Percentiles rank a stretch among this genome's conserved stretches.
Conservation (phyloP, 768 basidiomycete species). For the Termitomyces sp. region DNA sequence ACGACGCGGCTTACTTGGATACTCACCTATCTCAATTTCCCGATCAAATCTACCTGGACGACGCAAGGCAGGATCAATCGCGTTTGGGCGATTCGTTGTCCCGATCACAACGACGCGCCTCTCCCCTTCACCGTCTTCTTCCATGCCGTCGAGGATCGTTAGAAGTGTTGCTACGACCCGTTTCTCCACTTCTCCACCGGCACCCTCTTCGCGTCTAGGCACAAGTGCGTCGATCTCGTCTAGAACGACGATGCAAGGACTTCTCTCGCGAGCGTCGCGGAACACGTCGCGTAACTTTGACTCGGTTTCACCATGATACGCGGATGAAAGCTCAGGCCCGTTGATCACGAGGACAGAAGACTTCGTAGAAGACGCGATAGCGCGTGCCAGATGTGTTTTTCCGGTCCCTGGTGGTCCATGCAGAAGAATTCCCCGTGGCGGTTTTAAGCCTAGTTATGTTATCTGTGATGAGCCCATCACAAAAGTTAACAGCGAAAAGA, state of each 20-base stretch:
- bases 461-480: not conserved
- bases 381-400: constrained; percentile 93
- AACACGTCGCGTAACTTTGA: constrained; percentile 87
- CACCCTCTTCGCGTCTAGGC: constrained; percentile 83
- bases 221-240: constrained; percentile 97
- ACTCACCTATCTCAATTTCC: constrained; percentile 89
- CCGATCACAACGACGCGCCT: constrained; percentile 89
- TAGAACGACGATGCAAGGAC: constrained; percentile 90
- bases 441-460: constrained; percentile 63
- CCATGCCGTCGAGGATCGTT: constrained; percentile 92
- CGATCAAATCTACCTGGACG: constrained; percentile 90
- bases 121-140: constrained; percentile 35
- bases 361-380: constrained; percentile 83
- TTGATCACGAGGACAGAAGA: constrained; percentile 92
- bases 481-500: not conserved
- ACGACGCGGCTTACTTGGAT: not conserved
- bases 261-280: constrained; percentile 70
- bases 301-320: constrained; percentile 97
- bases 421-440: constrained; percentile 91
- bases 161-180: constrained; percentile 93
- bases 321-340: constrained; percentile 91
- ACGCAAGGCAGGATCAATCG: constrained; percentile 89
- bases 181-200: constrained; percentile 93
- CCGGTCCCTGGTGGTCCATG: constrained; percentile 98
- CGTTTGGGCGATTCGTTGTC: constrained; percentile 93